Evolutionary conservation across 768 basidiomycete species (phyloP).

Genomic region (Suillus subaureus): DNA sequence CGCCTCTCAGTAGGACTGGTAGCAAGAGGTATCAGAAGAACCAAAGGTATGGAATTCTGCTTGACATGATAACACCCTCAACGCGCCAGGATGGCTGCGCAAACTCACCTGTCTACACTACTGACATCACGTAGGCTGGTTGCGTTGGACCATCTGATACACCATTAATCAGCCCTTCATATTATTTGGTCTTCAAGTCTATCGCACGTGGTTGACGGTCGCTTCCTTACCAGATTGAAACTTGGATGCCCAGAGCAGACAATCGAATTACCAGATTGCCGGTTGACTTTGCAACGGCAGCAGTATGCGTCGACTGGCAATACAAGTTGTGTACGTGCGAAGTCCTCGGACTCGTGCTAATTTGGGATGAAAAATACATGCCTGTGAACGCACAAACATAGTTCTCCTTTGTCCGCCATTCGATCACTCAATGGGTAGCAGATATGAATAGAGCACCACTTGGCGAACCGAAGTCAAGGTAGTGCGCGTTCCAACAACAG

Average conservation of each 20-base stretch:
- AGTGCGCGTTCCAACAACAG: not conserved
- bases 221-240: not conserved
- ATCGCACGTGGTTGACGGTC: not conserved
- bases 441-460: not conserved
- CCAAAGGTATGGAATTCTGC: too few species aligned
- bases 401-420: not conserved
- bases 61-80: too few species aligned
- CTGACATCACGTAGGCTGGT: not conserved
- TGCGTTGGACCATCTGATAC: not conserved
- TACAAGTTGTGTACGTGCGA: not conserved
- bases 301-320: not conserved
- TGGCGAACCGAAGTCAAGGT: not conserved
- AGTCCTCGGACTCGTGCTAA: slow-evolving; percentile 2
- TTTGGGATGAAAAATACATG: not conserved
- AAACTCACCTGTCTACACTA: not conserved
- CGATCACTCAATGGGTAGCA: not conserved
- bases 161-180: not conserved
- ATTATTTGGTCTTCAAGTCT: not conserved
- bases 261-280: not conserved
- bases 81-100: not conserved
- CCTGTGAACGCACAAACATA: not conserved
- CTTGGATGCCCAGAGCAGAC: not conserved
- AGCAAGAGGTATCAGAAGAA: too few species aligned
- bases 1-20: too few species aligned
- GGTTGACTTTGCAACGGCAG: not conserved